phyloP scores from a whole-genome alignment of 208 protist species.

The Acanthamoeba sp. region DNA sequence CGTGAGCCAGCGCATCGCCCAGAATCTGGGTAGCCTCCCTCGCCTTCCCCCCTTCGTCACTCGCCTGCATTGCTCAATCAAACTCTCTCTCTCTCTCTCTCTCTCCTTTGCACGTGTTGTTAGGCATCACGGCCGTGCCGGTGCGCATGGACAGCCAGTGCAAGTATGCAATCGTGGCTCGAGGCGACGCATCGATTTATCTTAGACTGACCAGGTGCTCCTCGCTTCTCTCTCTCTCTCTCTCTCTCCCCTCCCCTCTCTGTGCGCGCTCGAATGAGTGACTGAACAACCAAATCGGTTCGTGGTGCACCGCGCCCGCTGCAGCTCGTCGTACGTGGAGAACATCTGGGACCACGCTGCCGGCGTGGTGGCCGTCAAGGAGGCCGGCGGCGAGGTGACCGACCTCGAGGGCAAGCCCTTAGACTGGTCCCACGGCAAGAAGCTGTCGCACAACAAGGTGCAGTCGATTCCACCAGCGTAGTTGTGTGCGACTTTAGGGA shows the following conservation, averaged over 20 bases:
- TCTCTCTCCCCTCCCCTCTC: background rate
- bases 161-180: conserved; percentile 84
- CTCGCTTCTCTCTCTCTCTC: background rate
- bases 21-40: conserved; percentile 16
- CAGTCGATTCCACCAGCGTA: background rate
- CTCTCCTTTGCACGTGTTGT: background rate
- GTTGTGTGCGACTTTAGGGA: background rate
- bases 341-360: conserved; percentile 86
- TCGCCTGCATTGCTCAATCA: no score
- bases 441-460: conserved; percentile 61
- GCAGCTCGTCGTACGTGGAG: conserved; percentile 77
- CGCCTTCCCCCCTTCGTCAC: no score
- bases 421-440: conserved; percentile 71
- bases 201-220: conserved; percentile 75
- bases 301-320: background rate
- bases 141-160: conserved; percentile 85
- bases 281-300: background rate
- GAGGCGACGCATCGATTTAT: conserved; percentile 83
- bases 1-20: conserved; percentile 74
- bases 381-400: conserved; percentile 82
- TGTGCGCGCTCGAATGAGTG: no score
- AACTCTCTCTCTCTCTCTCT: no score
- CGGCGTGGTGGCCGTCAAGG: conserved; percentile 81
- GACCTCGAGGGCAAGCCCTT: conserved; percentile 79
- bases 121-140: background rate